Evolutionary conservation across 305 asterid genomes (phyloP).

Genomic region (Solanum chacoense): DNA sequence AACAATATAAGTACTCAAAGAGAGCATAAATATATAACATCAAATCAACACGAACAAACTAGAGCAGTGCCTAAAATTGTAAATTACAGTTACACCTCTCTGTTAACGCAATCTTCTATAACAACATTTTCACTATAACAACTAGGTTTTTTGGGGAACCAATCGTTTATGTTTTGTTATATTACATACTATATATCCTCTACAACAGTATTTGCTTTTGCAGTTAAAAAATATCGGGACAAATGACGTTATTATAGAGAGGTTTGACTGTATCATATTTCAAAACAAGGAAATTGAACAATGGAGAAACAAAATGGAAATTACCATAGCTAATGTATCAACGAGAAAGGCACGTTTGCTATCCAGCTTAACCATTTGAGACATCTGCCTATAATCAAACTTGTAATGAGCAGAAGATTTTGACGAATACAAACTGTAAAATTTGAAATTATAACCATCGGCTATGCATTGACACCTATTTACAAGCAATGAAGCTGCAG

Average conservation of each 20-base stretch:
- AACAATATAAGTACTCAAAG: background rate
- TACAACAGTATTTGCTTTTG: background rate
- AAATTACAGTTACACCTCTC: background rate
- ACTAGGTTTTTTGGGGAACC: background rate
- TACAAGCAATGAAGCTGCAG: conserved; percentile 5
- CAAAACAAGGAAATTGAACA: background rate
- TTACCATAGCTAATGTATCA: conserved; percentile 49
- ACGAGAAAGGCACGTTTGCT: conserved; percentile 35
- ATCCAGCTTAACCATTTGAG: conserved; percentile 33
- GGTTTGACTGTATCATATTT: background rate
- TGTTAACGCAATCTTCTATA: background rate
- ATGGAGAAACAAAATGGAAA: background rate
- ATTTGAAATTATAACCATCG: conserved; percentile 2
- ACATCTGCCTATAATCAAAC: conserved; percentile 30
- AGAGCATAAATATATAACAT: background rate
- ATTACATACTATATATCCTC: background rate
- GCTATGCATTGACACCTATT: background rate
- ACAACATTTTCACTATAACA: background rate
- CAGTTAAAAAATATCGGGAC: background rate
- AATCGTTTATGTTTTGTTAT: background rate
- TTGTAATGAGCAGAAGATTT: conserved; percentile 13
- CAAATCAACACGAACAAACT: background rate
- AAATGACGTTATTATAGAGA: background rate
- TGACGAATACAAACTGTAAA: conserved; percentile 18
- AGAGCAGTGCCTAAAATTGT: background rate